Evolutionary conservation across 2,329 filamentous ascomycete species (phyloP).

Genomic region (Aplosporella prunicola): DNA sequence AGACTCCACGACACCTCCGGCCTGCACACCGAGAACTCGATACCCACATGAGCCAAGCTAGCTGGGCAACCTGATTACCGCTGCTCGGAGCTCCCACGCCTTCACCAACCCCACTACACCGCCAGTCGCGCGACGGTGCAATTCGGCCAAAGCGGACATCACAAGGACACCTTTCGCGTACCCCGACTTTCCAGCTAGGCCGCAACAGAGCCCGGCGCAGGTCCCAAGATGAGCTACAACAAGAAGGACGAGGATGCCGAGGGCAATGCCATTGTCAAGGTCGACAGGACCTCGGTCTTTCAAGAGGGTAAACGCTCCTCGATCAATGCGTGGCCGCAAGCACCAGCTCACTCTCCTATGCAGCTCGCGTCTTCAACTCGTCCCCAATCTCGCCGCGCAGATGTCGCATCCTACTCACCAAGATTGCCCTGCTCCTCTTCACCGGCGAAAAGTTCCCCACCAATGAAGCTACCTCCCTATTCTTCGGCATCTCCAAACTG

Average conservation of each 20-base stretch:
- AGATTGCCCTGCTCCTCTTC: slow-evolving; percentile 92
- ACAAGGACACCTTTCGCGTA: slow-evolving; percentile 12
- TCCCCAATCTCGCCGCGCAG: slow-evolving; percentile 92
- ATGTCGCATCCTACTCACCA: slow-evolving; percentile 95
- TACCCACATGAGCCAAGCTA: too few relatives aligned
- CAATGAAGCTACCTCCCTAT: slow-evolving; percentile 94
- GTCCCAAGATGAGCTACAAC: slow-evolving; percentile 74
- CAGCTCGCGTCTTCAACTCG: slow-evolving; percentile 95
- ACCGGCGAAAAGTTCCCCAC: slow-evolving; percentile 95
- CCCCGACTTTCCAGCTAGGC: neutral
- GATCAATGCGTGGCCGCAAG: slow-evolving; percentile 25
- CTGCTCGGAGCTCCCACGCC: neutral
- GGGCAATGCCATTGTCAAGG: slow-evolving; percentile 84
- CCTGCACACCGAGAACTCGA: too few relatives aligned
- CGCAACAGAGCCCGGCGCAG: slow-evolving; percentile 3
- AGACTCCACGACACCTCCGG: too few relatives aligned
- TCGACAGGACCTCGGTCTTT: slow-evolving; percentile 95
- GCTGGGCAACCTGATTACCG: too few relatives aligned
- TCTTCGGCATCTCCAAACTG: slow-evolving; percentile 95
- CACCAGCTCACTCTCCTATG: slow-evolving; percentile 18
- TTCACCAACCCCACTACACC: neutral
- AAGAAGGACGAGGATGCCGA: slow-evolving; percentile 99
- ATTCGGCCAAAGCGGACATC: slow-evolving; percentile 1
- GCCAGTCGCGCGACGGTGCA: neutral
- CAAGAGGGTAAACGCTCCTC: slow-evolving; percentile 68